Evolutionary conservation across 148 eudicot species (phyloP), one percentile per base, ranked within the genome.

Genomic region (Rhododendron henanense): DNA sequence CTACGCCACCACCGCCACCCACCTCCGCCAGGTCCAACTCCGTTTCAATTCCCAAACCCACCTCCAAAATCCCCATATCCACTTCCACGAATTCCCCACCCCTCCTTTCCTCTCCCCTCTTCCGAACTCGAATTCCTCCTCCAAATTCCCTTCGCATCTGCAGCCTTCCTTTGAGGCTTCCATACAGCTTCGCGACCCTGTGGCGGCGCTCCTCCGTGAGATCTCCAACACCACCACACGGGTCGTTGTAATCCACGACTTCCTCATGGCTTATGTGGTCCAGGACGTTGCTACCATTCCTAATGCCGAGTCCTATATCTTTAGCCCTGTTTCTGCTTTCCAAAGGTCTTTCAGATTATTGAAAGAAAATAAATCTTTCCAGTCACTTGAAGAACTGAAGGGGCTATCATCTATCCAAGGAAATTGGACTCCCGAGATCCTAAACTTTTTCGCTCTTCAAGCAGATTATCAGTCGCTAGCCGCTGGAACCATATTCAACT

Each of bases 401-500:
- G 63, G 39, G 41, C 19, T 79, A 13, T 21, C 82, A 48, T 14
- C 65, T 33, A 23, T 84, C 82, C 45, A 81, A 13, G 91, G 88
- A 14, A 55, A 90, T 37, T 55, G 48, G 21, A 85, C 87, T 13
- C 69, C 53, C 81, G 0, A 90, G 87, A 5, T n/a, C 84, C 11
- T 0, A 47, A 73, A 81, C 2, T 84, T 86, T 39, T 1, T 88
- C n/a, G 84, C 1, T 2, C 37, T 77, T 53, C 87, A 88, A 53
- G 0, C 0, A 0, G n/a, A 85, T 25, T 65, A 9, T 19, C 3
- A 25, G 1, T 57, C 84, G 10, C 81, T 85, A 28, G 63, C 73
- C 9, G 84, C 90, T 0, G 92, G 91, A 47, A 85, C 82, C 25
- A 74, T 92, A 1, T 83, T 86, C 69, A 92, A 89, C 86, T 78